Conservation (phyloP, 2,329 filamentous ascomycete genomes). For the Ceratocystis huliohia region DNA sequence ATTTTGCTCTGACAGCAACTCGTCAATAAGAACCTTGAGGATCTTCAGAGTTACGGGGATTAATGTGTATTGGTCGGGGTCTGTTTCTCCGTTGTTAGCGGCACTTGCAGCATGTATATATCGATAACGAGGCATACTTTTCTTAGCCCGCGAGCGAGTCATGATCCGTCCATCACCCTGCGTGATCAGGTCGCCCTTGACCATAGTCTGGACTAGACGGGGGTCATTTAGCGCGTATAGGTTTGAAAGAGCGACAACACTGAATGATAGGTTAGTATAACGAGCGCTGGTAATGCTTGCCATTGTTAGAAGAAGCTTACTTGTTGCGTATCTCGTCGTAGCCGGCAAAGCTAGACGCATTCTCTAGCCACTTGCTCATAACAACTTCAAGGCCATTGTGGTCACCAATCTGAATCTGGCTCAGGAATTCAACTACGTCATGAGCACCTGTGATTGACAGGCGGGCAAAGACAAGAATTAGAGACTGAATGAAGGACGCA, state of each 20-base stretch:
- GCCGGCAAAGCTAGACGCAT: constrained; percentile 92
- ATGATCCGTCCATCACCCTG: constrained; percentile 71
- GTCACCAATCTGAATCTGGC: constrained; percentile 65
- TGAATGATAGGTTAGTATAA: constrained; percentile 29
- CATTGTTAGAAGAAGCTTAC: constrained; percentile 37
- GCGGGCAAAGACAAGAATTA: constrained; percentile 89
- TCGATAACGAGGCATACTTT: constrained; percentile 42
- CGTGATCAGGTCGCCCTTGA: constrained; percentile 85
- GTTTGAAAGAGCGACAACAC: constrained; percentile 84
- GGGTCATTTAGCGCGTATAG: constrained; percentile 77
- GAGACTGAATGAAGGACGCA: constrained; percentile 83
- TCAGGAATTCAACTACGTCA: constrained; percentile 86
- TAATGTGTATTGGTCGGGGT: constrained; percentile 80
- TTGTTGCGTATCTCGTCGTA: constrained; percentile 97
- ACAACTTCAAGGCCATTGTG: constrained; percentile 81
- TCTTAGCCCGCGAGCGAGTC: constrained; percentile 79
- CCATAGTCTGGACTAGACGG: constrained; percentile 63
- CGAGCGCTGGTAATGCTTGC: constrained; percentile 24
- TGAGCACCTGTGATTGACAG: constrained; percentile 72
- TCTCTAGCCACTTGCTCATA: constrained; percentile 89
- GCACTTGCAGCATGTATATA: constrained; percentile 16
- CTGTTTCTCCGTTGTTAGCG: constrained; percentile 31
- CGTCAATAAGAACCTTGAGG: constrained; percentile 86
- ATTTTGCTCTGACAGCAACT: constrained; percentile 71
- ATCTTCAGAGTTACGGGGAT: constrained; percentile 88